These are phyloP conservation scores for Corymbia maculata DNA, from an alignment of 345 rosid species.

Conservation along the genomic window DNA sequence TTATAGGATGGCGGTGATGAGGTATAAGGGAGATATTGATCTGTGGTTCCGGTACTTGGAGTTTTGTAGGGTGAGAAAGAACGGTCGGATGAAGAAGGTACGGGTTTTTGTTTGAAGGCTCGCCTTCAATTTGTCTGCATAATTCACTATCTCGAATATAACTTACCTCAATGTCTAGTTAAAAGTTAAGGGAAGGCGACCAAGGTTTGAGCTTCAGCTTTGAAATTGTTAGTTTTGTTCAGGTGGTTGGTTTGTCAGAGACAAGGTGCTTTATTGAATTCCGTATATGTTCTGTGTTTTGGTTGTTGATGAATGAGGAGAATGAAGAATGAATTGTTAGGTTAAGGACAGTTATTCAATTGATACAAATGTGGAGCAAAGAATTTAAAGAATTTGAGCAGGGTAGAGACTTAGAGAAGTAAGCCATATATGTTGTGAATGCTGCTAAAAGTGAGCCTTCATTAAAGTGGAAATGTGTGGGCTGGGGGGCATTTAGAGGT, in stretches of 20 bases:
- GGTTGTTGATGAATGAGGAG: not conserved
- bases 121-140: not conserved
- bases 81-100: constrained; percentile 93
- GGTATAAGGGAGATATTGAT: constrained; percentile 76
- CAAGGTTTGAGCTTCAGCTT: not conserved
- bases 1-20: constrained; percentile 59
- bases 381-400: not conserved
- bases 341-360: not conserved
- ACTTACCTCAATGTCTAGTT: not conserved
- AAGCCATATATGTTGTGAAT: not conserved
- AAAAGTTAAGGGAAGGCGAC: not conserved
- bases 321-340: not conserved
- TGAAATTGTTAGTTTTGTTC: not conserved
- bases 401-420: not conserved
- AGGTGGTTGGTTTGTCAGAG: not conserved
- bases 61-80: constrained; percentile 57
- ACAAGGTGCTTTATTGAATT: not conserved
- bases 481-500: not conserved
- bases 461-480: not conserved
- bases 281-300: not conserved
- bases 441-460: not conserved
- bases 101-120: not conserved
- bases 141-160: not conserved
- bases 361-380: not conserved
- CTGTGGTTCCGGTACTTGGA: constrained; percentile 87